phyloP scores from a whole-genome alignment of 495 filamentous ascomycete species.

The Aspergillus conjunctus region DNA sequence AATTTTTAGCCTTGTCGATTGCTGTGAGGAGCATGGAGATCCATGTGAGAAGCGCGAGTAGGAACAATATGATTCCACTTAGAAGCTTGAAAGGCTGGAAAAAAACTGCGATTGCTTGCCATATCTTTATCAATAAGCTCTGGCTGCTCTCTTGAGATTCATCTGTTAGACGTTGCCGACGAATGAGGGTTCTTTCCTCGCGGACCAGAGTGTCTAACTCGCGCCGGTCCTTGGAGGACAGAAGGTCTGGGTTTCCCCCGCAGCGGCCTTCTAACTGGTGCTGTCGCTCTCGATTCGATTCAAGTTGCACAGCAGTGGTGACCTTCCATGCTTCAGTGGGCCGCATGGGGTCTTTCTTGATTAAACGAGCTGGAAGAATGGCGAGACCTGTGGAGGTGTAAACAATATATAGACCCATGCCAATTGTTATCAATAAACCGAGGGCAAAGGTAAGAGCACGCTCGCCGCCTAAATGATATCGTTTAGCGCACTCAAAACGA shows the following conservation, averaged over 20 bases:
- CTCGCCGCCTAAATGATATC: conserved; percentile 68
- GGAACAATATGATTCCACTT: conserved; percentile 74
- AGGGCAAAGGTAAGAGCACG: conserved; percentile 86
- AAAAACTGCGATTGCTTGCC: conserved; percentile 76
- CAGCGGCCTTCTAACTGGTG: conserved; percentile 86
- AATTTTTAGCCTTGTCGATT: conserved; percentile 96
- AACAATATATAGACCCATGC: conserved; percentile 78
- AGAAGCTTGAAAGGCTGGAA: conserved; percentile 84
- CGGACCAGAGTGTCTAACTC: conserved; percentile 84
- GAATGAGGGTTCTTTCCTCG: conserved; percentile 88
- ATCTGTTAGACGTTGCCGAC: conserved; percentile 82
- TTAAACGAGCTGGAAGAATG: conserved; percentile 82
- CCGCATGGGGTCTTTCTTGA: conserved; percentile 84
- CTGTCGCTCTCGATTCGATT: conserved; percentile 87
- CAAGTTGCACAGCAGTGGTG: conserved; percentile 75
- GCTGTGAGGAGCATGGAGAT: conserved; percentile 91
- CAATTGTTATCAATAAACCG: conserved; percentile 81
- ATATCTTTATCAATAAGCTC: conserved; percentile 66
- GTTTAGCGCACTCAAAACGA: background rate
- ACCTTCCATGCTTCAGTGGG: conserved; percentile 74
- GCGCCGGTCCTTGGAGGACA: conserved; percentile 81
- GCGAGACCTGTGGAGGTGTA: conserved; percentile 91
- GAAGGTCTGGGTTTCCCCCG: conserved; percentile 69
- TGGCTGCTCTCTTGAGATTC: conserved; percentile 75
- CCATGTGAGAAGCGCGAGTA: conserved; percentile 74